These are phyloP conservation scores for Cavenderia fasciculata DNA, from an alignment of 78 protist genomes.

Conservation along the genomic window DNA sequence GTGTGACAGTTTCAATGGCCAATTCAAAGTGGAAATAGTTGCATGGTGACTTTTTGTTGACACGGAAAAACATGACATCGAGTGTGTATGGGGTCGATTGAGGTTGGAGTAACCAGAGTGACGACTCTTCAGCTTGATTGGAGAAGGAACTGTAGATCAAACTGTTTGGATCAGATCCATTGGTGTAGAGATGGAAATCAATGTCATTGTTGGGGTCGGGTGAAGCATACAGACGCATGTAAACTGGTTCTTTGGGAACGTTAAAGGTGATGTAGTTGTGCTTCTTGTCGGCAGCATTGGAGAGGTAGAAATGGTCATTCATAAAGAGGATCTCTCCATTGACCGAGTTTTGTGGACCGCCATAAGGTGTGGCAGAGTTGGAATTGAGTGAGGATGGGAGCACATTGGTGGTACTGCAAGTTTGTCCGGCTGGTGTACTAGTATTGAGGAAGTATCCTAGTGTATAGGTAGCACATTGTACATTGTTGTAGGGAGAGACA, in stretches of 20 bases:
- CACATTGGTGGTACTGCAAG: constrained; percentile 5
- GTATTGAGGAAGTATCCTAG: constrained; percentile 20
- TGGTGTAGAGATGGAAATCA: constrained; percentile 32
- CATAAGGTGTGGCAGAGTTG: constrained; percentile 6
- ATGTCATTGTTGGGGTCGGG: constrained; percentile 25
- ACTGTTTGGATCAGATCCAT: not conserved
- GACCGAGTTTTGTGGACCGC: constrained; percentile 49
- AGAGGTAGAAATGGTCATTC: not conserved
- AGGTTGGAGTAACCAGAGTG: constrained; percentile 29
- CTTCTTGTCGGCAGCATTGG: not conserved
- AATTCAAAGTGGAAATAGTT: constrained; percentile 29
- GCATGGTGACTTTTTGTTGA: not conserved
- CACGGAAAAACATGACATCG: constrained; percentile 7
- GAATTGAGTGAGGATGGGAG: constrained; percentile 5
- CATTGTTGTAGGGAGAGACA: not conserved
- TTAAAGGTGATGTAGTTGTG: not conserved
- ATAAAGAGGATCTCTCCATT: constrained; percentile 32
- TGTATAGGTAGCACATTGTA: constrained; percentile 30
- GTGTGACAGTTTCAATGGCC: not conserved
- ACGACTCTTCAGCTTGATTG: not conserved
- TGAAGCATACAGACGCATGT: constrained; percentile 10
- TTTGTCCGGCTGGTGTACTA: not conserved
- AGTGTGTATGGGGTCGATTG: constrained; percentile 26
- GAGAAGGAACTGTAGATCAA: not conserved
- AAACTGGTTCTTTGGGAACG: not conserved